These are phyloP conservation scores for Gossypium ekmanianum DNA, from an alignment of 345 rosid species.

Conservation along the genomic window DNA sequence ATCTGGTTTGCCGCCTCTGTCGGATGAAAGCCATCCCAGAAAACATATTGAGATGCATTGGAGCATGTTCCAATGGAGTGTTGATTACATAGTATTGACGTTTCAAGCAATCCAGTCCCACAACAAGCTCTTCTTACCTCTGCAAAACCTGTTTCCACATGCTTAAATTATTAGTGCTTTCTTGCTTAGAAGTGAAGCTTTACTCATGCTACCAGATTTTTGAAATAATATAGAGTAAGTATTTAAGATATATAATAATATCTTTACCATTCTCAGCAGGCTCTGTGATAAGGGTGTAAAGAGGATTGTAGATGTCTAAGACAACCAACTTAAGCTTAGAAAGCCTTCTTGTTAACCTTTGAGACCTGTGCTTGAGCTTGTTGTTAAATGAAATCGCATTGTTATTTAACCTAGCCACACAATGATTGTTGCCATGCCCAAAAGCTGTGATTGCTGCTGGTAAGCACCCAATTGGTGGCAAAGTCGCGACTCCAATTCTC, in stretches of 20 bases:
- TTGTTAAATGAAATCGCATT: slow-evolving; percentile 66
- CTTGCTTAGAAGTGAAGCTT: too few species aligned
- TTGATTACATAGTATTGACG: slow-evolving; percentile 70
- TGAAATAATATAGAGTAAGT: too few species aligned
- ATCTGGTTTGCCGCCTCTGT: background rate
- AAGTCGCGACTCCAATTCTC: slow-evolving; percentile 74
- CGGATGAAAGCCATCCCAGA: background rate
- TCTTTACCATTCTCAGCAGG: slow-evolving; percentile 60
- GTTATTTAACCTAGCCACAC: slow-evolving; percentile 54
- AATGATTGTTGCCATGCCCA: slow-evolving; percentile 51
- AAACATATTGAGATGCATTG: slow-evolving; percentile 57
- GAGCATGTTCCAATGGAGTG: slow-evolving; percentile 65
- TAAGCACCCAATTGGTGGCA: slow-evolving; percentile 82
- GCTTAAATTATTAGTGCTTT: background rate
- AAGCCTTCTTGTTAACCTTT: slow-evolving; percentile 39
- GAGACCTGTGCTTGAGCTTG: slow-evolving; percentile 62
- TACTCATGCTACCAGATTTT: too few species aligned
- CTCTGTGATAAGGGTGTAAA: slow-evolving; percentile 56
- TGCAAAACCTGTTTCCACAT: slow-evolving; percentile 51
- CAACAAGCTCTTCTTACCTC: slow-evolving; percentile 91
- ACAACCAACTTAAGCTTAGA: slow-evolving; percentile 62
- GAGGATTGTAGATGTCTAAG: slow-evolving; percentile 76
- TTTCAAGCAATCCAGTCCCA: slow-evolving; percentile 79
- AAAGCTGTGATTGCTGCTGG: slow-evolving; percentile 77
- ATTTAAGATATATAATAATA: too few species aligned